Conservation (phyloP, 2,329 filamentous ascomycete genomes). For the Phoma sp. region DNA sequence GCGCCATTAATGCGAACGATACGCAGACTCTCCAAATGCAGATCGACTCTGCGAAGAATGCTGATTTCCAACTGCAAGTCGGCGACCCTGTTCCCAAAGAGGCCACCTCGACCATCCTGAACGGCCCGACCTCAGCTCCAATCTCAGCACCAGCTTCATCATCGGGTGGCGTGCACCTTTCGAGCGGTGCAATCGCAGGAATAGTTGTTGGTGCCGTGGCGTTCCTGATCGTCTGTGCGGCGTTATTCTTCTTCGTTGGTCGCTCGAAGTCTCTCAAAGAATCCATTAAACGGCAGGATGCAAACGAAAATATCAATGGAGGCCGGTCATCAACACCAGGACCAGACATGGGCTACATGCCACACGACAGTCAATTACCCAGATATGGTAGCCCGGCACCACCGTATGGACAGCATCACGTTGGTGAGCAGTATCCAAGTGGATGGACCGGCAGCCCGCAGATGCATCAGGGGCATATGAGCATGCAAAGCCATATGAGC, state of each 20-base stretch:
- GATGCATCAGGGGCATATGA: slow-evolving; percentile 25
- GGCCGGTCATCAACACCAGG: slow-evolving; percentile 10
- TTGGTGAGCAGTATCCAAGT: slow-evolving; percentile 28
- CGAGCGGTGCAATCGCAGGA: slow-evolving; percentile 51
- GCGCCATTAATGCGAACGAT: slow-evolving; percentile 69
- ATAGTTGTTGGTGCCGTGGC: slow-evolving; percentile 69
- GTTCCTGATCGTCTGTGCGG: slow-evolving; percentile 64
- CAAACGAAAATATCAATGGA: slow-evolving; percentile 16
- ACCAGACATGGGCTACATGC: slow-evolving; percentile 9
- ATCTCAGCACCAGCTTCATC: not conserved
- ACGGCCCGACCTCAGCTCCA: slow-evolving; percentile 15
- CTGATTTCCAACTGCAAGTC: slow-evolving; percentile 44
- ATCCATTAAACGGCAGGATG: slow-evolving; percentile 24
- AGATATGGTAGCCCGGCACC: slow-evolving; percentile 22
- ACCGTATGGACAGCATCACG: slow-evolving; percentile 34
- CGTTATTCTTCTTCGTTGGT: slow-evolving; percentile 70
- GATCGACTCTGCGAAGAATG: slow-evolving; percentile 27
- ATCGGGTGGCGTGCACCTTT: slow-evolving; percentile 28
- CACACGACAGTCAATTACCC: slow-evolving; percentile 8
- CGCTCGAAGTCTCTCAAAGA: slow-evolving; percentile 45
- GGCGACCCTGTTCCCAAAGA: slow-evolving; percentile 50
- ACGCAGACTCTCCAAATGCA: slow-evolving; percentile 40
- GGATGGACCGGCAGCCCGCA: slow-evolving; percentile 27
- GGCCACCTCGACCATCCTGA: slow-evolving; percentile 26
- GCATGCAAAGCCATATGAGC: slow-evolving; percentile 24